Evolutionary conservation across 495 filamentous ascomycete genomes (phyloP), one percentile per base, ranked within the genome.

Genomic region (Cetradonia linearis): DNA sequence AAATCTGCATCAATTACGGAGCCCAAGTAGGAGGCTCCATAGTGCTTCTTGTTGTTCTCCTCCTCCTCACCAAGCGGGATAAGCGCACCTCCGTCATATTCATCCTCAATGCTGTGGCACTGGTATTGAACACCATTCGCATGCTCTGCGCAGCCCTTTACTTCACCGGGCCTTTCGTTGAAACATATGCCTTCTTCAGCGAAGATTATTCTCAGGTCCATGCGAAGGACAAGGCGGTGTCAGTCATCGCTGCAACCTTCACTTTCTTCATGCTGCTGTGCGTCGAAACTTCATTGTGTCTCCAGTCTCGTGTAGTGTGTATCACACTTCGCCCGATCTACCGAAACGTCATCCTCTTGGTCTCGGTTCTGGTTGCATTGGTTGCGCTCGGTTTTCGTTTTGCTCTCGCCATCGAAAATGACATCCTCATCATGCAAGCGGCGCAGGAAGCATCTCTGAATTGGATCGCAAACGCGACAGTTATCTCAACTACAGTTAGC

Each of bases 11-110:
- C 81, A 86, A 83, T 70, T 90, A 84, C 66, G 84, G 80, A 48
- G 68, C 75, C 33, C 87, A 94, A 68, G 76, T 91, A 56, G 90
- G 90, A 34, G 86, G 87, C n/a, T 82, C 80, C 33, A 62, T 86
- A 61, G 67, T 86, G 27, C 82, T 91, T 59, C 72, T 90, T 25
- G 63, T 87, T 44, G 74, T 88, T 25, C 72, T 92, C 0, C 70
- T 85, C 18, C 72, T 88, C 18, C 68, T 89, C 63, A 87, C 85
- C 25, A 77, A 73, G 54, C 69, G 71, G 16, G 78, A 84, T 55
- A 88, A 87, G 69, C 82, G 84, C 23, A 63, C 66, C 44, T 83
- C 81, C 0, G 64, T 71, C 0, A 73, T 89, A 23, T 89, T 86
- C 71, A 66, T 81, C 63, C 70, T 88, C 66, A 89, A 91, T 66